Base-by-base conservation (phyloP, 2,329 filamentous ascomycete species). In the Colletotrichum eremochloae region DNA sequence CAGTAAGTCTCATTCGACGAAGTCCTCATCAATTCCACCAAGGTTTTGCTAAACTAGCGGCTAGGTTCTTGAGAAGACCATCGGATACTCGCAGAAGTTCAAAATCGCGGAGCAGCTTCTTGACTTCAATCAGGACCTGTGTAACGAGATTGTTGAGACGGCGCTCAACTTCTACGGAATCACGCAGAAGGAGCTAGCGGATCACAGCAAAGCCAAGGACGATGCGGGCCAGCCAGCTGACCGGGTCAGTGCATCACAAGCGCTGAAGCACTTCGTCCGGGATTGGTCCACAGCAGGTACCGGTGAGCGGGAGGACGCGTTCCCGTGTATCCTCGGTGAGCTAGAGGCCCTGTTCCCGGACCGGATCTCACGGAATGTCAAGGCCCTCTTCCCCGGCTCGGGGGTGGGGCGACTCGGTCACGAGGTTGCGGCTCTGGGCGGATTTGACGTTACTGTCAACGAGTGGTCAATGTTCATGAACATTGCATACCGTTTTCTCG, bases 381-480 rank as follows among this genome's bases (percentile, higher is more conserved):
- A 80, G 40, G 80, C 87, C 0, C 77, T 90, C 1, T 75, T 90
- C 0, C 88, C 88, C 0, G 88, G 88, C 0, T 82, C 87, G 1
- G 88, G 88, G 0, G 66, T 90, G 1, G 87, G 87, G 0, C 80
- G 88, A 1, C 76, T 90, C 0, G 87, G 86, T 0, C 84, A 87
- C 70, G 87, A 90, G 48, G 80, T 90, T 5, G 81, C 85, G 0
- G 76, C 75, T 0, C 80, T 88, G 2, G 81, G 80, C 74, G 80
- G 81, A 1, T 87, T 88, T 67, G 80, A 88, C 33, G 87, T 89
- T 0, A 87, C 86, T 0, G 80, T 84, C 65, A 90, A 90, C 74
- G 88, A 90, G 77, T 90, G 85, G 85, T 89, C 87, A 1, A 84
- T 86, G 78, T 90, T 85, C 73, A 88, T 90, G 85, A 89, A 88